Base-by-base conservation (phyloP, 345 rosid species). In the Moringa oleifera region DNA sequence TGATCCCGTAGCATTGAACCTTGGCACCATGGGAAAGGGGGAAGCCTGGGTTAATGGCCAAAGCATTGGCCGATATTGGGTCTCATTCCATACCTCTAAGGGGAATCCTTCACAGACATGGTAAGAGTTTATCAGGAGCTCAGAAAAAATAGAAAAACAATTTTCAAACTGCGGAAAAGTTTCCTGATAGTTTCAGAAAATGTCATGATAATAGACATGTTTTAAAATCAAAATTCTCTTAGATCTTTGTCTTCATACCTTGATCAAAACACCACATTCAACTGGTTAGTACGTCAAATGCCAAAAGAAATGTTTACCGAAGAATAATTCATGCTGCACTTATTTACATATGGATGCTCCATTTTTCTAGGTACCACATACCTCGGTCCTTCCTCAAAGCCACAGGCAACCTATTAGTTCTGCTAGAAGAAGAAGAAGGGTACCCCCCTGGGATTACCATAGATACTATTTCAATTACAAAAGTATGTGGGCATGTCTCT, bases 11-110 rank as follows among this genome's bases (percentile, higher is more conserved):
- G 84, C 80, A 28, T 25, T 86, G 60, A 76, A 86, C 77, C 81
- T 81, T 41, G 65, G 66, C 19, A 76, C 87, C 51, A 82, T 86
- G 89, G 85, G 89, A 59, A 84, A 86, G 69, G 89, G 89, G 6
- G 84, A 86, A 74, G 85, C 70, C 61, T 86, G 87, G 89, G 76
- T 86, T 37, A 83, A 86, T 13, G 84, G 89, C 24, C 70, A 72
- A 53, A 80, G 87, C 67, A 84, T 86, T 23, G 87, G 87, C 55
- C 76, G 93, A 46, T 81, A 76, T 61, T 83, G 89, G 92, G 72
- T 78, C 55, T 86, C 89, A 23, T 66, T 79, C 57, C 80, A 31
- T 28, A 81, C 83, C 20, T 25, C 77, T 13, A 21, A 59, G 1
- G 80, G 81, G 36, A 61, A 25, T 46, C 83, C 92, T 66, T 86